A percentile compares a stretch with the other conserved stretches of the same genome.
Evolutionary conservation across 2,329 filamentous ascomycete genomes (phyloP).

Genomic region (Fusarium tricinctum): DNA sequence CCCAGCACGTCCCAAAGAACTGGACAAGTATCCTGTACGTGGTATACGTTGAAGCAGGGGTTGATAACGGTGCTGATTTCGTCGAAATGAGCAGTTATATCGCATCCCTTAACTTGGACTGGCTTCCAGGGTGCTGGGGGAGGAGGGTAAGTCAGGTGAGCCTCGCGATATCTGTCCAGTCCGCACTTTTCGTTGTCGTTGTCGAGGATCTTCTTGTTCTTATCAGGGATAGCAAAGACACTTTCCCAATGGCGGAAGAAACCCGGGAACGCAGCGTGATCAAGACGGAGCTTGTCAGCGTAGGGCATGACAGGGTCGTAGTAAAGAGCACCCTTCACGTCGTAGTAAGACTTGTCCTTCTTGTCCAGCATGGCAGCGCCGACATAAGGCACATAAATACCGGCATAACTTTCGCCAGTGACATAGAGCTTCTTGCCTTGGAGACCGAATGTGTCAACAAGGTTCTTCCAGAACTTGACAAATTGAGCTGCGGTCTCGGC

Average conservation of each 20-base stretch:
- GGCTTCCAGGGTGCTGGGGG: slow-evolving; percentile 14
- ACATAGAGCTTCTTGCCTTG: slow-evolving; percentile 23
- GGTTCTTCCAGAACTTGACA: slow-evolving; percentile 25
- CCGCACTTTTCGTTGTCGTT: slow-evolving; percentile 26
- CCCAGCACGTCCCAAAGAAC: slow-evolving; percentile 14
- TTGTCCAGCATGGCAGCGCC: slow-evolving; percentile 23
- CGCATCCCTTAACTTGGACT: slow-evolving; percentile 20
- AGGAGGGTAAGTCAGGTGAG: slow-evolving; percentile 18
- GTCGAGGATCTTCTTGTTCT: slow-evolving; percentile 30
- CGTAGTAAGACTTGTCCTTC: slow-evolving; percentile 17
- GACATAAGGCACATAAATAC: slow-evolving; percentile 23
- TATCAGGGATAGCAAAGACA: slow-evolving; percentile 24
- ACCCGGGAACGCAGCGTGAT: slow-evolving; percentile 15
- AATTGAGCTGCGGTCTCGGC: slow-evolving; percentile 19
- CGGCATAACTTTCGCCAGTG: slow-evolving; percentile 22
- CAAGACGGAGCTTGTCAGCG: slow-evolving; percentile 6
- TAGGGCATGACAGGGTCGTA: slow-evolving; percentile 30
- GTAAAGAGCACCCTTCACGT: slow-evolving; percentile 23
- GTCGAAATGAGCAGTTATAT: slow-evolving; percentile 20
- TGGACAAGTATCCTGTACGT: slow-evolving; percentile 16
- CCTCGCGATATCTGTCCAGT: slow-evolving; percentile 20
- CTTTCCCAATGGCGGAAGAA: slow-evolving; percentile 28
- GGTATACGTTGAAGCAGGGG: slow-evolving; percentile 24
- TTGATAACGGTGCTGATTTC: slow-evolving; percentile 19
- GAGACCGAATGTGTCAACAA: slow-evolving; percentile 9